These are phyloP conservation scores for Neofusicoccum sp. DNA, from an alignment of 2,329 filamentous ascomycete species.

Conservation along the genomic window DNA sequence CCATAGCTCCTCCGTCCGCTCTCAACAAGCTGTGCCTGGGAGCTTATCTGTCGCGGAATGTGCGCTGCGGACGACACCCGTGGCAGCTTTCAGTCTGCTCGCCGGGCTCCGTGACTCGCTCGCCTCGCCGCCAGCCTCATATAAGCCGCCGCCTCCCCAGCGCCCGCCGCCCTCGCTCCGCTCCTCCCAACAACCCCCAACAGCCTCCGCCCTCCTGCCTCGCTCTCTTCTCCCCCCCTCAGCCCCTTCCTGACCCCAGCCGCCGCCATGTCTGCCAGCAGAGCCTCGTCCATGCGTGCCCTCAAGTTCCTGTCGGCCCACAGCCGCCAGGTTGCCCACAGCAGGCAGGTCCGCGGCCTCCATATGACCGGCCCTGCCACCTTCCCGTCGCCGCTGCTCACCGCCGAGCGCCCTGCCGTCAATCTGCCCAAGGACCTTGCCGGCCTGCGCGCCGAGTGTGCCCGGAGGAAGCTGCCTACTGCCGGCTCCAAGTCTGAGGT, in stretches of 20 bases:
- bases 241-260: not conserved
- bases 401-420: constrained; percentile 50
- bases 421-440: constrained; percentile 52
- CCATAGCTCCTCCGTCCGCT: constrained; percentile 10
- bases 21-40: constrained; percentile 14
- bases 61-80: not conserved
- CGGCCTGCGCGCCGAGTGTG: constrained; percentile 53
- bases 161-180: not conserved
- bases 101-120: not conserved
- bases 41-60: not conserved
- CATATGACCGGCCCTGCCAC: constrained; percentile 62
- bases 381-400: constrained; percentile 50
- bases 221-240: not conserved
- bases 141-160: not conserved
- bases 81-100: not conserved
- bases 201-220: not conserved
- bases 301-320: constrained; percentile 41
- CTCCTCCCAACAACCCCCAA: not conserved
- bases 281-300: constrained; percentile 43
- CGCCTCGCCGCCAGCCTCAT: not conserved
- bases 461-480: constrained; percentile 47
- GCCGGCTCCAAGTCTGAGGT: constrained; percentile 52
- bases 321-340: constrained; percentile 27
- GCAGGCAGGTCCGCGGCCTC: constrained; percentile 47
- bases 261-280: constrained; percentile 42